A percentile compares a stretch with the other conserved stretches of the same genome.
phyloP scores from a whole-genome alignment of 2,329 filamentous ascomycete genomes.

The Aureobasidium musti region DNA sequence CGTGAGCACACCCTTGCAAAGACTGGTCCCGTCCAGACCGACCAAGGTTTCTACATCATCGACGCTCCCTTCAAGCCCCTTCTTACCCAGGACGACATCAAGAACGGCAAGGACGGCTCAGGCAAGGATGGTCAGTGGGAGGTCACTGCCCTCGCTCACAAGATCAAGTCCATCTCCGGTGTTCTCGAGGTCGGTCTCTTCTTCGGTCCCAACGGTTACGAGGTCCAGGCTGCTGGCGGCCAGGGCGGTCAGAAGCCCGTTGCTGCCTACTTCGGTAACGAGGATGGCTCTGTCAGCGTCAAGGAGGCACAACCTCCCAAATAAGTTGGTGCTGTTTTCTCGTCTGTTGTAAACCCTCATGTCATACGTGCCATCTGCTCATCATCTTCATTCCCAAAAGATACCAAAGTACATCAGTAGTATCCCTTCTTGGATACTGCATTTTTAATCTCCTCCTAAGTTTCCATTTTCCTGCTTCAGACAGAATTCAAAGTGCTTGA shows the following conservation, averaged over 20 bases:
- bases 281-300: constrained; percentile 54
- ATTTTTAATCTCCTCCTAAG: not conserved
- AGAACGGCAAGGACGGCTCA: constrained; percentile 43
- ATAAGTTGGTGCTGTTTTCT: not conserved
- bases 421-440: constrained; percentile 1
- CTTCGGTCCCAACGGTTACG: constrained; percentile 73
- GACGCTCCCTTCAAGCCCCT: constrained; percentile 83
- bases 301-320: constrained; percentile 11
- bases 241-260: constrained; percentile 84
- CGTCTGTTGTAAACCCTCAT: not conserved
- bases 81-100: constrained; percentile 61
- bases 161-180: constrained; percentile 78
- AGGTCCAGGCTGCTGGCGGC: constrained; percentile 61
- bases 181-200: constrained; percentile 94
- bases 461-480: not conserved
- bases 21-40: constrained; percentile 79
- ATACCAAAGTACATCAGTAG: constrained; percentile 23
- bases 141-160: constrained; percentile 69
- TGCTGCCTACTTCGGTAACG: constrained; percentile 92
- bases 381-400: constrained; percentile 19
- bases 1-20: constrained; percentile 73
- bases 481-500: not conserved
- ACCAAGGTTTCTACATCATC: constrained; percentile 86
- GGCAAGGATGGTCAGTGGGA: constrained; percentile 70
- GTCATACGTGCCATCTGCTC: constrained; percentile 5